Percentiles rank a stretch among this genome's conserved stretches.
Conservation (phyloP, 2,329 filamentous ascomycete species). For the Teratosphaeria viscida region DNA sequence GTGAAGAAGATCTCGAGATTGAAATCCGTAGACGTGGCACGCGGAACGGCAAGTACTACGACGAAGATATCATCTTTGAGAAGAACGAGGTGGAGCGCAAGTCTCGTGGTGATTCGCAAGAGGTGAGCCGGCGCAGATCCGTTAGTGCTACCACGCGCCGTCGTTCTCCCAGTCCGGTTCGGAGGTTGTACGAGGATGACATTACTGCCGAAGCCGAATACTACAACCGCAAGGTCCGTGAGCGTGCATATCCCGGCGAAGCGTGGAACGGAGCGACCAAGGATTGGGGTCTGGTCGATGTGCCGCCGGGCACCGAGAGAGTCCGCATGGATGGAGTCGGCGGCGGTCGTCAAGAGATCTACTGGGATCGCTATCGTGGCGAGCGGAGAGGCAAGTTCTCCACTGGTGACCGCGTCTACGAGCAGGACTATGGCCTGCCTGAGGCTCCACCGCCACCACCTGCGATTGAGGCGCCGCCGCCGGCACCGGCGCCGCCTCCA, state of each 20-base stretch:
- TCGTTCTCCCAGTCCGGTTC: slow-evolving; percentile 26
- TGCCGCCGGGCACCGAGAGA: slow-evolving; percentile 71
- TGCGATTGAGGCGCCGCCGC: slow-evolving; percentile 27
- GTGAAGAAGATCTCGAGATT: slow-evolving; percentile 45
- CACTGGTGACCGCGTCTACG: slow-evolving; percentile 49
- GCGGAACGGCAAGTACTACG: slow-evolving; percentile 39
- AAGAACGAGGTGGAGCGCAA: slow-evolving; percentile 35
- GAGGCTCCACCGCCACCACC: slow-evolving; percentile 14
- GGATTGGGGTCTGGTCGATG: slow-evolving; percentile 73
- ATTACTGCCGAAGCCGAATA: slow-evolving; percentile 47
- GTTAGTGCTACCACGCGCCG: slow-evolving; percentile 23
- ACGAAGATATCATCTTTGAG: slow-evolving; percentile 59
- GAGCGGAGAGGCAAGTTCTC: slow-evolving; percentile 65
- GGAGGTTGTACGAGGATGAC: slow-evolving; percentile 35
- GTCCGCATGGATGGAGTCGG: slow-evolving; percentile 74
- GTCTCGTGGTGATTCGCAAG: slow-evolving; percentile 2
- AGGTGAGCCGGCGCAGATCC: slow-evolving; percentile 3
- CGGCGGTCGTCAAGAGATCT: slow-evolving; percentile 64
- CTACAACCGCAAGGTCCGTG: slow-evolving; percentile 57
- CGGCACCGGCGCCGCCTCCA: not conserved
- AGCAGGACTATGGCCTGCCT: slow-evolving; percentile 29
- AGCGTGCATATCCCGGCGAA: slow-evolving; percentile 61
- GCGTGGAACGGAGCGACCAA: slow-evolving; percentile 63
- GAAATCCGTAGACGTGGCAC: slow-evolving; percentile 42
- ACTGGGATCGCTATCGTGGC: slow-evolving; percentile 70